Percentiles rank a stretch among this genome's conserved stretches.
These are phyloP conservation scores for Amanita inopinata DNA, from an alignment of 768 basidiomycete species.

Conservation along the genomic window DNA sequence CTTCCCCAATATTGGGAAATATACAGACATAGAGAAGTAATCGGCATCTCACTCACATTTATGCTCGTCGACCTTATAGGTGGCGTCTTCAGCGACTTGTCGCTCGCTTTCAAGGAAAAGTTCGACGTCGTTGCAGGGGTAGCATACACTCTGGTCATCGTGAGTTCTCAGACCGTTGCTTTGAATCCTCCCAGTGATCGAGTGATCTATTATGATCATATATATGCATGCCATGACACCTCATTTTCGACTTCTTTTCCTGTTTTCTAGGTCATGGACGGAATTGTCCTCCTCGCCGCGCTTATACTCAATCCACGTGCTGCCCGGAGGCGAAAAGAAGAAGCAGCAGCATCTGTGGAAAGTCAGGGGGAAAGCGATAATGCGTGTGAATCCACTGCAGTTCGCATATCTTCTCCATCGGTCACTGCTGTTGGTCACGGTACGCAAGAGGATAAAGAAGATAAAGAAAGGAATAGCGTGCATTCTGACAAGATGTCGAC, in stretches of 20 bases:
- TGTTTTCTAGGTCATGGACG: constrained; percentile 48
- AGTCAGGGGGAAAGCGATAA: not conserved
- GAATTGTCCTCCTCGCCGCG: constrained; percentile 48
- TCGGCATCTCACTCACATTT: constrained; percentile 63
- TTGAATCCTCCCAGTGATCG: too few relatives aligned
- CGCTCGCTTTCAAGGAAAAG: constrained; percentile 52
- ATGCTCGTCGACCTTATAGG: constrained; percentile 64
- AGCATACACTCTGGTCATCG: constrained; percentile 54
- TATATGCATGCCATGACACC: not conserved
- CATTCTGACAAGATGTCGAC: not conserved
- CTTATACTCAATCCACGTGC: constrained; percentile 58
- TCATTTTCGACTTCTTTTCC: not conserved
- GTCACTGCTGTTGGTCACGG: not conserved
- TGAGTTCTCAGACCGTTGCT: too few relatives aligned
- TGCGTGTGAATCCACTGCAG: not conserved
- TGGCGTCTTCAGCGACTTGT: constrained; percentile 59
- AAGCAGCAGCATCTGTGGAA: not conserved
- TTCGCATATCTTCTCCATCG: not conserved
- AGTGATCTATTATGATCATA: constrained; percentile 1
- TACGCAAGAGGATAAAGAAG: not conserved
- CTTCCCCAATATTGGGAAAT: constrained; percentile 72
- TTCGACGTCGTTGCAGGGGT: constrained; percentile 58
- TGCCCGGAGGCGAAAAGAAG: constrained; percentile 20
- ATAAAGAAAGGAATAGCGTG: not conserved
- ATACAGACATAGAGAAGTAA: constrained; percentile 47